These are phyloP conservation scores for Nemania diffusa DNA, from an alignment of 2,329 filamentous ascomycete genomes.

Conservation along the genomic window DNA sequence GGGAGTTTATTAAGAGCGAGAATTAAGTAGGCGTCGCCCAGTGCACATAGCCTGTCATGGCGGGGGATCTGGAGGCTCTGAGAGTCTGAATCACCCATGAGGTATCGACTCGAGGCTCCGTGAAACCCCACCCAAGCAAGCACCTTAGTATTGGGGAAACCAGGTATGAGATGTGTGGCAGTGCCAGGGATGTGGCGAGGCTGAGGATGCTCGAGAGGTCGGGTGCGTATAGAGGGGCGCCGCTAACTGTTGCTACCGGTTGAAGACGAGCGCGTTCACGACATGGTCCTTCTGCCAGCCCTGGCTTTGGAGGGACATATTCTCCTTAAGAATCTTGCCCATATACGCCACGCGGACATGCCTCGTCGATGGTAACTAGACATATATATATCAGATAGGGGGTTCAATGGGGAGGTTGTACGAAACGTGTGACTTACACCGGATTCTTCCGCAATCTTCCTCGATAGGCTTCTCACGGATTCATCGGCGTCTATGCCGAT, in stretches of 20 bases:
- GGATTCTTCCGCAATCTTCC: slow-evolving; percentile 71
- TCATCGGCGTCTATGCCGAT: slow-evolving; percentile 69
- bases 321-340: slow-evolving; percentile 81
- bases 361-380: slow-evolving; percentile 66
- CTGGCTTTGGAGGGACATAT: slow-evolving; percentile 70
- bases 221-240: slow-evolving; percentile 18
- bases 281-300: slow-evolving; percentile 81
- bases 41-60: slow-evolving; percentile 10
- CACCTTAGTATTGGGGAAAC: neutral
- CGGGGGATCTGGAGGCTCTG: neutral
- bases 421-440: slow-evolving; percentile 60
- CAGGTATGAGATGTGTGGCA: neutral
- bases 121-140: neutral
- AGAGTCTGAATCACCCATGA: neutral
- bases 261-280: slow-evolving; percentile 79
- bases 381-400: slow-evolving; percentile 9
- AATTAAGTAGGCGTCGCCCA: neutral
- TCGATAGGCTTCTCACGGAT: slow-evolving; percentile 70
- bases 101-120: neutral
- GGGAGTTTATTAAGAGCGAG: slow-evolving; percentile 18
- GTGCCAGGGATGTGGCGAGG: neutral
- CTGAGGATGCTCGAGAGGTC: slow-evolving; percentile 11
- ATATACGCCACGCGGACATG: slow-evolving; percentile 80
- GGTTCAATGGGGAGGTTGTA: slow-evolving; percentile 8
- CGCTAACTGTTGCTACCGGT: slow-evolving; percentile 51